Percentiles rank a stretch among this genome's conserved stretches.
These are phyloP conservation scores for Hymenochaete sp. DNA, from an alignment of 1,284 basidiomycete genomes.

Conservation along the genomic window DNA sequence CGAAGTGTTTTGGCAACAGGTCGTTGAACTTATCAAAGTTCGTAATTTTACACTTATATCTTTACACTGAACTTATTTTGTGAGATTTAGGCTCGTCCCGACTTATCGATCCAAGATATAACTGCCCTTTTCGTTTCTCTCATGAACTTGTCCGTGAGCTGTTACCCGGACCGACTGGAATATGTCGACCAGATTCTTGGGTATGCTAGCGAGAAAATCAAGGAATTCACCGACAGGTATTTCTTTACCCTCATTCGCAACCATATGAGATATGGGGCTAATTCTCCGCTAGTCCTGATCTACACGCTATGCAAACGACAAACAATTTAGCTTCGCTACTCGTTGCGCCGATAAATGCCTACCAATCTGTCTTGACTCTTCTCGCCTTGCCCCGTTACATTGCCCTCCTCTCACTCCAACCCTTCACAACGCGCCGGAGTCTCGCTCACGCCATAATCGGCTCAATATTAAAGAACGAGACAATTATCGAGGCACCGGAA, in stretches of 20 bases:
- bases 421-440: slow-evolving; percentile 80
- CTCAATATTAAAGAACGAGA: slow-evolving; percentile 90
- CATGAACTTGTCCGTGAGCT: slow-evolving; percentile 86
- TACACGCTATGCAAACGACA: slow-evolving; percentile 80
- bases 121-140: slow-evolving; percentile 90
- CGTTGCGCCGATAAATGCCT: slow-evolving; percentile 87
- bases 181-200: slow-evolving; percentile 91
- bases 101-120: slow-evolving; percentile 90
- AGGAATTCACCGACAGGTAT: slow-evolving; percentile 74
- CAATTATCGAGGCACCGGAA: slow-evolving; percentile 80
- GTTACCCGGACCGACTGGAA: slow-evolving; percentile 90
- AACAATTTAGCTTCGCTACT: slow-evolving; percentile 84
- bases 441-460: slow-evolving; percentile 89
- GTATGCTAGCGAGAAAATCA: slow-evolving; percentile 79
- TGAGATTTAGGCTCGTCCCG: slow-evolving; percentile 74
- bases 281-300: slow-evolving; percentile 56
- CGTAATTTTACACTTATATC: slow-evolving; percentile 14
- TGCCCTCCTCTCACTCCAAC: slow-evolving; percentile 73
- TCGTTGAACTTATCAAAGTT: slow-evolving; percentile 94
- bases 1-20: slow-evolving; percentile 96
- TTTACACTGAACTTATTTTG: not conserved
- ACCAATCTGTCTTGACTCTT: slow-evolving; percentile 87
- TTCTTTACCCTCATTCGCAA: no score
- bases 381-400: slow-evolving; percentile 86
- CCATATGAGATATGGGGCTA: slow-evolving; percentile 23